These are phyloP conservation scores for Bondarzewia mesenterica DNA, from an alignment of 1,284 basidiomycete genomes.

Conservation along the genomic window DNA sequence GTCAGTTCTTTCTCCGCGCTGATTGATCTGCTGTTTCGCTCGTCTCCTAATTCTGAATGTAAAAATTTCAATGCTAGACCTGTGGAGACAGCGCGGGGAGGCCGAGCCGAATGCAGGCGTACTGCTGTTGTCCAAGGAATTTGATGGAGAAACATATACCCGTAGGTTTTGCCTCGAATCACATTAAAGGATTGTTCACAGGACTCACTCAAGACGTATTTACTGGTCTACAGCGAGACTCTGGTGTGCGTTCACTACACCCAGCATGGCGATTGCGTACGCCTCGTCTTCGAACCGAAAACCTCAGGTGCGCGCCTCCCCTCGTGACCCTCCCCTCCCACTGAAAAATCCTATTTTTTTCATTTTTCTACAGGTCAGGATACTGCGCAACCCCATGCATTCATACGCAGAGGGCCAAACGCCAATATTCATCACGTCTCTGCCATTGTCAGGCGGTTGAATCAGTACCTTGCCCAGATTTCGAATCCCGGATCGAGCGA, in stretches of 20 bases:
- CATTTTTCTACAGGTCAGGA: slow-evolving; percentile 24
- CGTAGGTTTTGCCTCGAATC: not conserved
- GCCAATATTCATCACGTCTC: slow-evolving; percentile 45
- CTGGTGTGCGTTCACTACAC: slow-evolving; percentile 78
- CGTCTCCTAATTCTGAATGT: not conserved
- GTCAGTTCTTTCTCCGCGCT: slow-evolving; percentile 5
- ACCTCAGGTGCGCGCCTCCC: slow-evolving; percentile 41
- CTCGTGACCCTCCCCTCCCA: not conserved
- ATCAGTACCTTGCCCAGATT: no score
- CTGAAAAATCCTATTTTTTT: slow-evolving; percentile 1
- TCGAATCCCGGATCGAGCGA: no score
- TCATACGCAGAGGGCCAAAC: slow-evolving; percentile 17
- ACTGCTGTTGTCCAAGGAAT: slow-evolving; percentile 39
- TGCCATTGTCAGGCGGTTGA: slow-evolving; percentile 33
- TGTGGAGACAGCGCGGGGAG: slow-evolving; percentile 18
- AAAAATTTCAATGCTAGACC: slow-evolving; percentile 11
- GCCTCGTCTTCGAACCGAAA: slow-evolving; percentile 40
- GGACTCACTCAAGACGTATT: not conserved
- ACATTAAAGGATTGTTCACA: not conserved
- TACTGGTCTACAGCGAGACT: slow-evolving; percentile 38
- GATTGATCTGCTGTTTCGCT: not conserved
- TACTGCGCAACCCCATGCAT: slow-evolving; percentile 38
- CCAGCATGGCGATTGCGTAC: slow-evolving; percentile 71
- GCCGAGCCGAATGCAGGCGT: slow-evolving; percentile 28
- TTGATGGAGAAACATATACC: slow-evolving; percentile 17